Evolutionary conservation across 2,329 filamentous ascomycete genomes (phyloP).

Genomic region (Neonectria coccinea): DNA sequence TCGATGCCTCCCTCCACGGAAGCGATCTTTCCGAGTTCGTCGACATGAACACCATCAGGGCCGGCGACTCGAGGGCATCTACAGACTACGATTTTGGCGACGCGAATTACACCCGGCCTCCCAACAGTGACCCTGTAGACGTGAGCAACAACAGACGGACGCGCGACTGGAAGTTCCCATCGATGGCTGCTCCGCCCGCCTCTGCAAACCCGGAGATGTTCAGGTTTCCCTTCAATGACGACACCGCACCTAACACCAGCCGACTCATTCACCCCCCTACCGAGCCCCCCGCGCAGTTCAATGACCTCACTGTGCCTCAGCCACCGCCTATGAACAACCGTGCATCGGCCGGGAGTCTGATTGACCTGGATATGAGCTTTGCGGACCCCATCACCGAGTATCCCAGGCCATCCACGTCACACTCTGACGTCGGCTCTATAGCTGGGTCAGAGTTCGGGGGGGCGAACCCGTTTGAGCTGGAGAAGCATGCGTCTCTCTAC

Average conservation of each 20-base stretch:
- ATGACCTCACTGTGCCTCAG: constrained; percentile 55
- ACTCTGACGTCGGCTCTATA: constrained; percentile 68
- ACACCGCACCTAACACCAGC: constrained; percentile 44
- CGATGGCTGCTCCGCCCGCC: constrained; percentile 61
- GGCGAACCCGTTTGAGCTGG: constrained; percentile 71
- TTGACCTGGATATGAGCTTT: constrained; percentile 67
- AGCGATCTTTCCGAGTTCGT: constrained; percentile 68
- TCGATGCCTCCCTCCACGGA: constrained; percentile 70
- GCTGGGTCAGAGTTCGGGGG: constrained; percentile 67
- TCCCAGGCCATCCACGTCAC: constrained; percentile 68
- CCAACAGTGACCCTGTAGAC: constrained; percentile 70
- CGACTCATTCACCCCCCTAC: constrained; percentile 66
- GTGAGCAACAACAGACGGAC: constrained; percentile 63
- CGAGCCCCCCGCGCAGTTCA: constrained; percentile 57
- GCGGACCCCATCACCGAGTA: constrained; percentile 63
- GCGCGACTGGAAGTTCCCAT: constrained; percentile 70
- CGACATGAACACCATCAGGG: constrained; percentile 71
- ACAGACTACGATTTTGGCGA: constrained; percentile 64
- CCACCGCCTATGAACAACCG: constrained; percentile 52
- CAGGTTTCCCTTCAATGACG: constrained; percentile 60
- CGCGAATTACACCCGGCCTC: constrained; percentile 58
- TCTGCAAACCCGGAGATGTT: constrained; percentile 66
- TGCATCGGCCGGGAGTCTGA: constrained; percentile 60
- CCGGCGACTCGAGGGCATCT: constrained; percentile 59
- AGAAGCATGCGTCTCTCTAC: constrained; percentile 71